Base-by-base conservation (phyloP, 805 yeast species). In the Tetrapisispora taiwanensis region DNA sequence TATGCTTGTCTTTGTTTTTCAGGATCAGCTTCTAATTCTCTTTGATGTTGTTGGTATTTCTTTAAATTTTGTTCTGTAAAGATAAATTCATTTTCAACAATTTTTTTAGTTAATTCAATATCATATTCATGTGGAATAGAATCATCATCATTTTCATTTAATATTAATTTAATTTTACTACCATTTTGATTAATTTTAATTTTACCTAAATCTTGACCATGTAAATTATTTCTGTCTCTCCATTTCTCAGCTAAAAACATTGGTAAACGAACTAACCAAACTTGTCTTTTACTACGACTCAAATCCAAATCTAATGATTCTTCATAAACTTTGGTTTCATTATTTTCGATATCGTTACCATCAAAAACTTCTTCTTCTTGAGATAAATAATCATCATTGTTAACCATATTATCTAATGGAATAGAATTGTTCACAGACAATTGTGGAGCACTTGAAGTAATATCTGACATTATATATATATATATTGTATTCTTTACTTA, bases 181-280 rank as follows among this genome's bases (percentile, higher is more conserved):
- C 65, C 66, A 53, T 66, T 74, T 50, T 78, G 78, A 53, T 78
- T 76, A 48, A 88, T 84, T 56, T 84, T 77, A 31, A 92, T 84
- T 52, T 78, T 79, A 7, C 96, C 94, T 50, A 92, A 66, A 47
- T 80, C 81, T 55, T 81, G 79, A 7, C 95, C 96, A 43, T 76
- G 73, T 41, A 82, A 64, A 36, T 68, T 67, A 20, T 71, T 76
- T 43, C 75, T 72, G 49, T 81, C 73, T 43, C 79, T 73, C 95
- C 97, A 87, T 51, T 76, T 72, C 34, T 81, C 85, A 27, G 95
- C 83, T 48, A 92, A 68, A 56, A 87, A 87, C 57, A 85, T 79
- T 1, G 98, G 97, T 56, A 92, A 68, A 53, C 92, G 77, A 20
- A 92, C 95, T 19, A 92, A 70, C 98, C 97, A 92, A 35, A 92